Evolutionary conservation across 495 filamentous ascomycete genomes (phyloP).

Genomic region (Viridothelium virens): DNA sequence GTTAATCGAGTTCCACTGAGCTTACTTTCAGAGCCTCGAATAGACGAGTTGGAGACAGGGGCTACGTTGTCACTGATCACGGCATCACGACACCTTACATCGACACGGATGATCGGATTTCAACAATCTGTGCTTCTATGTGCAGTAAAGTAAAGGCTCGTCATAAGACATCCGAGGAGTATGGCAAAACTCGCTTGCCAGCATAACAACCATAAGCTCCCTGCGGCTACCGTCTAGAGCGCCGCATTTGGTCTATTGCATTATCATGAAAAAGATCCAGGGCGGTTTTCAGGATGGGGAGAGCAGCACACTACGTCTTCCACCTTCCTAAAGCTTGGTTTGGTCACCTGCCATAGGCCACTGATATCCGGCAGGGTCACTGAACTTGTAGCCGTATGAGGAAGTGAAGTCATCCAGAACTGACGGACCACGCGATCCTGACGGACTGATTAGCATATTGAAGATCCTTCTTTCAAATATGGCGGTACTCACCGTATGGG

Average conservation of each 20-base stretch:
- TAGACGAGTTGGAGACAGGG: no score
- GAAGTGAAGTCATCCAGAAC: slow-evolving; percentile 97
- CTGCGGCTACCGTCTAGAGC: neutral
- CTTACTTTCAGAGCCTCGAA: no score
- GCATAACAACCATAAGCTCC: neutral
- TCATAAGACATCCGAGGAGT: neutral
- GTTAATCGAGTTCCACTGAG: no score
- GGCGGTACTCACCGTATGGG: slow-evolving; percentile 73
- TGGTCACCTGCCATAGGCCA: slow-evolving; percentile 66
- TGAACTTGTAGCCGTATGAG: slow-evolving; percentile 98
- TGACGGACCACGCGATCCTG: slow-evolving; percentile 91
- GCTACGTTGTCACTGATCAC: no score
- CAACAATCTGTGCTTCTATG: slow-evolving; percentile 6
- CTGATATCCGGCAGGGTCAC: slow-evolving; percentile 91
- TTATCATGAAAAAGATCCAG: slow-evolving; percentile 7
- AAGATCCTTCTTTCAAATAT: slow-evolving; percentile 11
- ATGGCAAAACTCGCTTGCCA: slow-evolving; percentile 2
- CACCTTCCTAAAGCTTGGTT: slow-evolving; percentile 59
- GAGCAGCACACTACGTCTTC: neutral
- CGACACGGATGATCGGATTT: neutral
- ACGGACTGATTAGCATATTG: slow-evolving; percentile 19
- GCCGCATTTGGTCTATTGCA: slow-evolving; percentile 5
- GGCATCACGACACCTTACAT: no score
- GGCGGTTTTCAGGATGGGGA: neutral
- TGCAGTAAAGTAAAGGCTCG: neutral